Conservation (phyloP, 2,329 filamentous ascomycete genomes). For the Chaetomium sp. region DNA sequence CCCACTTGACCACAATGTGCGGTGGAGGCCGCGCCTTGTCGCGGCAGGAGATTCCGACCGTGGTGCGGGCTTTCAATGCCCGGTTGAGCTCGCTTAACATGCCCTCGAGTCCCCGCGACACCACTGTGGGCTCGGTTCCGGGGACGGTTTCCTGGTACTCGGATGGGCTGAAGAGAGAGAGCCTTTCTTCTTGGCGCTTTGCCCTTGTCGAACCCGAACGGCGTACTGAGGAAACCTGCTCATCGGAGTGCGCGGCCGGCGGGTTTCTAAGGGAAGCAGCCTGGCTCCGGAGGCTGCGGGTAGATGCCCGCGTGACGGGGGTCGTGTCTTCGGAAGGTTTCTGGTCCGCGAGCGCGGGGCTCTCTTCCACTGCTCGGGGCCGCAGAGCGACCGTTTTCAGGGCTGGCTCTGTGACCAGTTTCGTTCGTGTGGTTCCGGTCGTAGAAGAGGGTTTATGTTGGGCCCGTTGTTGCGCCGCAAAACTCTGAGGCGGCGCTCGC, state of each 20-base stretch:
- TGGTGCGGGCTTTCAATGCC: slow-evolving; percentile 56
- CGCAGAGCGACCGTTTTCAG: slow-evolving; percentile 21
- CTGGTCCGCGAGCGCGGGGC: slow-evolving; percentile 11
- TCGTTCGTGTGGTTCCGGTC: slow-evolving; percentile 26
- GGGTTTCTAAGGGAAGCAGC: neutral
- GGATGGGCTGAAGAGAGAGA: slow-evolving; percentile 49
- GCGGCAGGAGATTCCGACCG: slow-evolving; percentile 53
- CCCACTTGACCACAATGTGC: slow-evolving; percentile 70
- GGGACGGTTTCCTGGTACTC: slow-evolving; percentile 46
- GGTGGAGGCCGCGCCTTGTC: slow-evolving; percentile 50
- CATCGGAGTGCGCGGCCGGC: slow-evolving; percentile 10
- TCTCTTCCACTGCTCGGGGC: slow-evolving; percentile 18
- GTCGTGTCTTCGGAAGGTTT: slow-evolving; percentile 12
- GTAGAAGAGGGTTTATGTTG: slow-evolving; percentile 41
- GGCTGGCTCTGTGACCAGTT: slow-evolving; percentile 28
- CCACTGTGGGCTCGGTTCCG: slow-evolving; percentile 50
- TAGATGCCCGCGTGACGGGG: slow-evolving; percentile 7
- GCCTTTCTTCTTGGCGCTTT: slow-evolving; percentile 26
- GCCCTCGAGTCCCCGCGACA: slow-evolving; percentile 48
- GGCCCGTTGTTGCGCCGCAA: slow-evolving; percentile 58
- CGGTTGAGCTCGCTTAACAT: slow-evolving; percentile 57
- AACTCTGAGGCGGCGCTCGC: slow-evolving; percentile 54
- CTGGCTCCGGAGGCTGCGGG: slow-evolving; percentile 22
- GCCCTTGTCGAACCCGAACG: slow-evolving; percentile 9
- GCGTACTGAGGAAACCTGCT: slow-evolving; percentile 19